A percentile compares a stretch with the other conserved stretches of the same genome.
phyloP scores from a whole-genome alignment of 1,284 basidiomycete genomes.

The Fomitopsis pinicola region DNA sequence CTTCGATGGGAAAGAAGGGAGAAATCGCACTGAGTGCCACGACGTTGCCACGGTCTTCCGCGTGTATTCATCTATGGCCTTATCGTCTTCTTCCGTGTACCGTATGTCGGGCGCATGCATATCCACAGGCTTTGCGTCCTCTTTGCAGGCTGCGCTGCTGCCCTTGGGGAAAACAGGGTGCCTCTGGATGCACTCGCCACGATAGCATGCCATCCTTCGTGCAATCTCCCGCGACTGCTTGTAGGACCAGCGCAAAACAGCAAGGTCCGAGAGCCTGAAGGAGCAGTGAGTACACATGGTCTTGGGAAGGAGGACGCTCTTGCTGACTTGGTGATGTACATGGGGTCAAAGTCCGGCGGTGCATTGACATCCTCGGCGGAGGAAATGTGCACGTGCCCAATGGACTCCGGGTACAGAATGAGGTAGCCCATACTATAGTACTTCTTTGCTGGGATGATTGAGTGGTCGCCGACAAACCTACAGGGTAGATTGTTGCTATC shows the following conservation, averaged over 20 bases:
- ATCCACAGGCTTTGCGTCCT: conserved; percentile 10
- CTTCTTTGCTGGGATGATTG: conserved; percentile 22
- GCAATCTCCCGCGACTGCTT: conserved; percentile 31
- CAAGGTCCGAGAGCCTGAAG: conserved; percentile 25
- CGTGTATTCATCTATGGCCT: conserved; percentile 61
- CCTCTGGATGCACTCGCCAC: conserved; percentile 25
- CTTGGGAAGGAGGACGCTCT: not conserved
- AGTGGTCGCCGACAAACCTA: conserved; percentile 27
- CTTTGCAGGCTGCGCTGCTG: conserved; percentile 11
- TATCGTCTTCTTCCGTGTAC: conserved; percentile 58
- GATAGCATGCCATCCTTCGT: conserved; percentile 32
- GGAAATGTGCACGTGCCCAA: conserved; percentile 40
- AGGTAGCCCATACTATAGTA: conserved; percentile 31
- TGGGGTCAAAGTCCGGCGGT: conserved; percentile 32
- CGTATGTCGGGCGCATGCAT: conserved; percentile 38
- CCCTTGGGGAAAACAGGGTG: conserved; percentile 28
- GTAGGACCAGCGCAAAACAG: conserved; percentile 38
- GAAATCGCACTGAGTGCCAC: conserved; percentile 22
- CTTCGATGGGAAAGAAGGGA: too few relatives aligned
- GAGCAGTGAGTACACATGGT: not conserved
- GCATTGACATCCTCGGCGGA: conserved; percentile 32
- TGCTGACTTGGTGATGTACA: conserved; percentile 17
- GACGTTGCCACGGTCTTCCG: conserved; percentile 21
- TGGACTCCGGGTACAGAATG: conserved; percentile 18
- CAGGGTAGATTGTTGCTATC: not conserved